Evolutionary conservation across 1,284 basidiomycete species (phyloP).

Genomic region (Leccinum pseudoinsigne): DNA sequence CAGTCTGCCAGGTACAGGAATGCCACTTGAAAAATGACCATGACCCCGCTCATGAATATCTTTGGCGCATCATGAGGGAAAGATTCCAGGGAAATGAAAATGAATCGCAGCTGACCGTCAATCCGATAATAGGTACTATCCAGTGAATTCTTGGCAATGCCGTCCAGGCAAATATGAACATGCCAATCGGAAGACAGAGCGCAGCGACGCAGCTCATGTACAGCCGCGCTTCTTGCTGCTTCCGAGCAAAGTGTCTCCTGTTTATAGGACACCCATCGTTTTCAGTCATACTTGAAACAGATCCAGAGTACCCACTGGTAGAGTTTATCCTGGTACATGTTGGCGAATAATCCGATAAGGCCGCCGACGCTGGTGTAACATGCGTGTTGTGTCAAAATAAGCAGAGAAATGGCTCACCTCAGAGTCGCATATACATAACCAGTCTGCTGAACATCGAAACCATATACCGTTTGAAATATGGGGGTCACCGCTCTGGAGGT

Average conservation of each 20-base stretch:
- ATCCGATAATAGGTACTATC: slow-evolving; percentile 44
- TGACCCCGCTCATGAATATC: slow-evolving; percentile 56
- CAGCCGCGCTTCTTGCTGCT: slow-evolving; percentile 62
- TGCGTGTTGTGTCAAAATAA: not conserved
- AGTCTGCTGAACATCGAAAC: slow-evolving; percentile 62
- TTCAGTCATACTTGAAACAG: not conserved
- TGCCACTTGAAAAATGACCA: slow-evolving; percentile 60
- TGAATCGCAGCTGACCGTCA: slow-evolving; percentile 33
- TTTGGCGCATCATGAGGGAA: slow-evolving; percentile 34
- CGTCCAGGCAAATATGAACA: slow-evolving; percentile 52
- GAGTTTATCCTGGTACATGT: slow-evolving; percentile 64
- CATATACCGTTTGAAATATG: slow-evolving; percentile 61
- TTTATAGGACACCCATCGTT: slow-evolving; percentile 1
- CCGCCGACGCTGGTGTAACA: slow-evolving; percentile 55
- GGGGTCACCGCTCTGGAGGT: slow-evolving; percentile 55
- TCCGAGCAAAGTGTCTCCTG: slow-evolving; percentile 33
- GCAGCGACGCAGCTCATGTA: slow-evolving; percentile 55
- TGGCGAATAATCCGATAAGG: slow-evolving; percentile 54
- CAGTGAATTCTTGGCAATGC: slow-evolving; percentile 35
- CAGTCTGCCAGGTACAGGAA: slow-evolving; percentile 76
- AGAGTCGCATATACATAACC: slow-evolving; percentile 63
- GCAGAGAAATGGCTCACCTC: slow-evolving; percentile 43
- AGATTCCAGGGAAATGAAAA: not conserved
- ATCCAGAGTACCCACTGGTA: slow-evolving; percentile 48
- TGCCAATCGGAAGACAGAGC: slow-evolving; percentile 50